Percentiles rank a stretch among this genome's conserved stretches.
These are phyloP conservation scores for Tulasnella sp. DNA, from an alignment of 768 basidiomycete species.

Conservation along the genomic window DNA sequence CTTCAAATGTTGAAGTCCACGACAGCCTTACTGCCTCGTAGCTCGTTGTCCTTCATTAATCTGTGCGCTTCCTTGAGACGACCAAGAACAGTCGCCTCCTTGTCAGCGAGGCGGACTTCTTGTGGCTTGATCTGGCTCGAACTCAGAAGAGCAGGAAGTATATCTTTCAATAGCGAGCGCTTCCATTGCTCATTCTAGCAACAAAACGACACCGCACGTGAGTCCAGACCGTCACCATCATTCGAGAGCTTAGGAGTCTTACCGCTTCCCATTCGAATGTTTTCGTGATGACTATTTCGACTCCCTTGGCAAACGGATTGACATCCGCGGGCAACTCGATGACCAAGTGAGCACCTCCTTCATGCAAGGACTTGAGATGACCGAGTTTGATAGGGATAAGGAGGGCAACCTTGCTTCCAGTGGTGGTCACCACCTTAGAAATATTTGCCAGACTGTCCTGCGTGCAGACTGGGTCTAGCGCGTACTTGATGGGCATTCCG, in stretches of 20 bases:
- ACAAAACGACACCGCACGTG: not conserved
- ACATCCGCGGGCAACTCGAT: not conserved
- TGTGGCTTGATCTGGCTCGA: not conserved
- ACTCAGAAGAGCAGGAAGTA: not conserved
- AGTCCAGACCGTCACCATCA: not conserved
- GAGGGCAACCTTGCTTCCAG: constrained; percentile 32
- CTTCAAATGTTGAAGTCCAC: not conserved
- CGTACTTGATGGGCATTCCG: constrained; percentile 25
- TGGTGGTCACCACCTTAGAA: constrained; percentile 26
- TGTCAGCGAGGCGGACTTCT: not conserved
- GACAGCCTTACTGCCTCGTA: constrained; percentile 1
- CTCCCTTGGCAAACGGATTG: constrained; percentile 1
- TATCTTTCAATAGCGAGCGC: not conserved
- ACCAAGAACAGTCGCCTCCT: not conserved
- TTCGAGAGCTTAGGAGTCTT: not conserved
- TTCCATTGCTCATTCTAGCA: not conserved
- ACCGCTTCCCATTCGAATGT: constrained; percentile 11
- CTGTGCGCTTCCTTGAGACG: not conserved
- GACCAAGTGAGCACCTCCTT: not conserved
- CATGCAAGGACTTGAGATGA: constrained; percentile 24
- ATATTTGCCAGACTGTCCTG: constrained; percentile 29
- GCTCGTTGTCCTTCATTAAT: not conserved
- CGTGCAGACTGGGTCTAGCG: constrained; percentile 32
- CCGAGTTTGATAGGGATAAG: constrained; percentile 35
- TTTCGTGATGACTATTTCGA: not conserved